Base-by-base conservation (phyloP, 2,329 filamentous ascomycete genomes). In the Septoria linicola region DNA sequence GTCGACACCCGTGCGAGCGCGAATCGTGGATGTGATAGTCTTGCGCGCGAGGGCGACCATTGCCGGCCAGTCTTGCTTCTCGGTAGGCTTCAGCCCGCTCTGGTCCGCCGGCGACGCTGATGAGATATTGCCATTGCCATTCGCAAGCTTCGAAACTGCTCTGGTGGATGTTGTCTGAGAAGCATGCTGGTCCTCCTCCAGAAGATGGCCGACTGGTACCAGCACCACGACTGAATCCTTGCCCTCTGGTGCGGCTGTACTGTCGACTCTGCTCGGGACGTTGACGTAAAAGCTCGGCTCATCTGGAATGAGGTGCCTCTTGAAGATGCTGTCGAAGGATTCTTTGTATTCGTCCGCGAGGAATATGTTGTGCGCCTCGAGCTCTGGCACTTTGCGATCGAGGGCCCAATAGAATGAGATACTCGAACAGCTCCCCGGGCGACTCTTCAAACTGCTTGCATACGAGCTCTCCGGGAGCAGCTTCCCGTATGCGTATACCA, bases 391-490 rank as follows among this genome's bases (percentile, higher is more conserved):
- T 44, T 77, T 75, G 43, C 75, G 72, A 52, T 80, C 75, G 16
- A 88, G 74, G 2, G 80, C 79, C 85, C 85, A 90, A 74, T 88
- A 89, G 70, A 89, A 89, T 4, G 83, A 87, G 59, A 89, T 86
- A 51, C 82, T 85, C 57, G 82, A 86, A 70, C 85, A 89, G 0
- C 83, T 87, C 1, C 82, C 78, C 10, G 78, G 72, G 4, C 79
- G 72, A 51, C 76, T 74, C 49, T 68, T 64, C 25, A 80, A 69
- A 3, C 70, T 71, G 44, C 73, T 72, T 1, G 69, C 63, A 30
- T 76, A 75, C 4, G 74, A 69, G 17, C 58, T 59, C 16, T 57
- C 47, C 0, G 83, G 83, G 1, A 89, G 78, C 3, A 89, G 77
- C 55, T 87, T 80, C 67, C 80, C 84, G 73, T 88, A 89, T 2